These are phyloP conservation scores for Tetrastigma voinierianum DNA, from an alignment of 164 flowering plant genomes.

Conservation along the genomic window DNA sequence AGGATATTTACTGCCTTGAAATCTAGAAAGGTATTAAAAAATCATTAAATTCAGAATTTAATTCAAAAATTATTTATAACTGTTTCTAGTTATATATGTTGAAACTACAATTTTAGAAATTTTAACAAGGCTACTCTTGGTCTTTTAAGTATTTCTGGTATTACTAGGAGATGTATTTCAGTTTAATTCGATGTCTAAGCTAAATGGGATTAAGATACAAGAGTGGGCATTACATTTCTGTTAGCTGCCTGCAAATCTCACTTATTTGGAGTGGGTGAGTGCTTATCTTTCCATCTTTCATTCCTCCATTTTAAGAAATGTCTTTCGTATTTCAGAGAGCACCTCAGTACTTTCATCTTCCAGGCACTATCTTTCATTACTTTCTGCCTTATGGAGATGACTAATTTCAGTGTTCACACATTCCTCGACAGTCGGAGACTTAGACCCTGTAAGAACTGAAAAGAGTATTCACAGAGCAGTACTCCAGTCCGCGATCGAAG, in stretches of 20 bases:
- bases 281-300: background rate
- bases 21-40: no score
- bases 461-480: conserved; percentile 57
- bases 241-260: conserved; percentile 85
- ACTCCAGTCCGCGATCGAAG: conserved; percentile 44
- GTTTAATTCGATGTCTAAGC: conserved; percentile 81
- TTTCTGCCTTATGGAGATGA: conserved; percentile 90
- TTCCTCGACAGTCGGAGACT: conserved; percentile 88
- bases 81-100: no score
- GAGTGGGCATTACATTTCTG: conserved; percentile 92
- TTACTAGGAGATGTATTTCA: conserved; percentile 89
- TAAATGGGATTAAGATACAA: conserved; percentile 78
- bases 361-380: conserved; percentile 97
- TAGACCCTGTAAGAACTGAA: conserved; percentile 89
- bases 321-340: background rate
- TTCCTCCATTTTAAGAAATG: background rate
- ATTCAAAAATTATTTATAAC: no score
- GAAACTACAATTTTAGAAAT: background rate
- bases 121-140: background rate
- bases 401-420: conserved; percentile 88
- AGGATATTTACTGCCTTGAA: no score
- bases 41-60: no score
- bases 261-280: conserved; percentile 86
- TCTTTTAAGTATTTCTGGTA: conserved; percentile 61
- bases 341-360: background rate